phyloP scores from a whole-genome alignment of 78 protist species.

The Tieghemostelium lacteum region DNA sequence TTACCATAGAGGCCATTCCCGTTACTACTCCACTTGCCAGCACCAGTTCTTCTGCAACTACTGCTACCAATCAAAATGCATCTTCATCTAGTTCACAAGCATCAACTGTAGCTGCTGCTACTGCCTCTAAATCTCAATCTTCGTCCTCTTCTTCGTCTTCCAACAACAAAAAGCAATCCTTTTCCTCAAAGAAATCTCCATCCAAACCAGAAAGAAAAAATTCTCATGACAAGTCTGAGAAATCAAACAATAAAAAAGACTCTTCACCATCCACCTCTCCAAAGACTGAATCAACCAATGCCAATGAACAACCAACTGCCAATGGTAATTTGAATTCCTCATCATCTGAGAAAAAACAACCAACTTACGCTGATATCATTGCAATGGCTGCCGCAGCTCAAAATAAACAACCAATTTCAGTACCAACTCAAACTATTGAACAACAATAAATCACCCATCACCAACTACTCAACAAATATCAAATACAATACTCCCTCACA shows the following conservation, averaged over 20 bases:
- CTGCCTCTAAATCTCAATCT: not conserved
- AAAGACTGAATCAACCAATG: not conserved
- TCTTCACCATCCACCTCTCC: not conserved
- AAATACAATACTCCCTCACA: not conserved
- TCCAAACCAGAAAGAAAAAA: not conserved
- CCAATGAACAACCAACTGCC: too few relatives aligned
- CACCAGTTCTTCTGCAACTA: not conserved
- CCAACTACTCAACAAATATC: not conserved
- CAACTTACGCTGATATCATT: conserved; percentile 74
- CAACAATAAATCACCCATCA: conserved; percentile 1
- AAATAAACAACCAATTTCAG: not conserved
- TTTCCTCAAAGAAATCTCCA: conserved; percentile 13
- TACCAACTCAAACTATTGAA: conserved; percentile 4
- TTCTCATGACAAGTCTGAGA: not conserved
- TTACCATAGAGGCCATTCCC: not conserved
- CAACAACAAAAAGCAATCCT: not conserved
- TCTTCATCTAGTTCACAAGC: conserved; percentile 27
- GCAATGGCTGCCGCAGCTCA: conserved; percentile 34
- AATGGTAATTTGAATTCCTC: too few relatives aligned
- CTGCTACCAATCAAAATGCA: not conserved
- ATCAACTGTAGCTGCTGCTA: conserved; percentile 3
- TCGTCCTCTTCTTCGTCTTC: conserved; percentile 10
- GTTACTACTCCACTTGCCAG: conserved; percentile 8
- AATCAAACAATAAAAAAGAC: not conserved
- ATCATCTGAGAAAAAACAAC: conserved; percentile 55